Evolutionary conservation across 495 filamentous ascomycete species (phyloP).

Genomic region (Talaromyces nanjingensis): DNA sequence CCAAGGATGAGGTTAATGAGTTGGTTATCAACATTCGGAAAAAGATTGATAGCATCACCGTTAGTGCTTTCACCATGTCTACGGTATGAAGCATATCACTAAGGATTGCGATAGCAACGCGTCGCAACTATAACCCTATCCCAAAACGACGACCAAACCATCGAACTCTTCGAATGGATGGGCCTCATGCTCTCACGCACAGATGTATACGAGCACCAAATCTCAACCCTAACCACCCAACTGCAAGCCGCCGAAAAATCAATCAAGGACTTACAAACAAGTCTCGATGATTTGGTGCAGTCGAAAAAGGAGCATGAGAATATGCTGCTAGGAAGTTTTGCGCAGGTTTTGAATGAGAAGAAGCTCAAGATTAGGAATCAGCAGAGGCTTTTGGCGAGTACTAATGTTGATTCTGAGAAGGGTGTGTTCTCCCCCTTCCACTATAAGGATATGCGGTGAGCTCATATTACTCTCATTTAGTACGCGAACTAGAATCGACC

Average conservation of each 20-base stretch:
- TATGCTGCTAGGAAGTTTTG: constrained; percentile 64
- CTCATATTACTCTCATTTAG: constrained; percentile 11
- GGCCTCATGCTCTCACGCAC: constrained; percentile 40
- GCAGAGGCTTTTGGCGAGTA: constrained; percentile 58
- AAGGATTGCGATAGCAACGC: constrained; percentile 46
- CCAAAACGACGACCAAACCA: constrained; percentile 54
- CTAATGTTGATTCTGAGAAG: constrained; percentile 46
- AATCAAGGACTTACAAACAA: constrained; percentile 44
- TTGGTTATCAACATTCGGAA: constrained; percentile 49
- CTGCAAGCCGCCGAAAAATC: constrained; percentile 36
- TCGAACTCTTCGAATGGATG: constrained; percentile 71
- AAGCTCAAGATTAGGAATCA: constrained; percentile 88
- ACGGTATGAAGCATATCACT: background rate
- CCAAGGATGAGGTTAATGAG: constrained; percentile 25
- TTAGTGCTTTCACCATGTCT: constrained; percentile 18
- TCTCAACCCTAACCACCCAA: constrained; percentile 40
- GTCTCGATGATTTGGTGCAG: constrained; percentile 57
- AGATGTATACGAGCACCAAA: constrained; percentile 33
- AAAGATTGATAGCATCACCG: constrained; percentile 50
- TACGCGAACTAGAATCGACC: constrained; percentile 21
- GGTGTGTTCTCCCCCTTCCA: constrained; percentile 17
- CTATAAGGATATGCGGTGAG: too few species aligned
- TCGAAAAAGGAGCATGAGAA: constrained; percentile 63
- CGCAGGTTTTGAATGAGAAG: constrained; percentile 71
- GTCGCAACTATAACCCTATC: constrained; percentile 59